A percentile compares a stretch with the other conserved stretches of the same genome.
Evolutionary conservation across 257 asterid genomes (phyloP).

Genomic region (Ophiorrhiza pumila): DNA sequence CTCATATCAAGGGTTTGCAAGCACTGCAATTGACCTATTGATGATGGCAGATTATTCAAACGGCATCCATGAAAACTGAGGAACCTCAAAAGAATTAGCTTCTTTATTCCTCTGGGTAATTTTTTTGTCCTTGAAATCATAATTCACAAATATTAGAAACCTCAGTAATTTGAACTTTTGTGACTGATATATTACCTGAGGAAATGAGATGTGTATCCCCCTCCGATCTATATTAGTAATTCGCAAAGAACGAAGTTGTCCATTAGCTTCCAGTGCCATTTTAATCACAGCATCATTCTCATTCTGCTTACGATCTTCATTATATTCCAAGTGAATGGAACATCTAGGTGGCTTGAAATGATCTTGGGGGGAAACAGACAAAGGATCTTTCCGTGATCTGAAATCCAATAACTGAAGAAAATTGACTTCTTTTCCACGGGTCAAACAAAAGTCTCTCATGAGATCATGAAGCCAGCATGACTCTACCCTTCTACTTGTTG

Average conservation of each 20-base stretch:
- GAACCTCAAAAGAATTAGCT: not conserved
- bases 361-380: not conserved
- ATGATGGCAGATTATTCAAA: not conserved
- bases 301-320: not conserved
- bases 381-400: not conserved
- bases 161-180: not conserved
- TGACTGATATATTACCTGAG: not conserved
- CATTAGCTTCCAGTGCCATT: not conserved
- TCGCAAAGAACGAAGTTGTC: not conserved
- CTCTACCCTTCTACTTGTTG: too few relatives aligned
- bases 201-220: not conserved
- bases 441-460: too few relatives aligned
- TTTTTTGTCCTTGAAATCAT: not conserved
- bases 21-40: not conserved
- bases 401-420: not conserved
- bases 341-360: not conserved
- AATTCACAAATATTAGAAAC: not conserved
- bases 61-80: not conserved
- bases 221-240: not conserved
- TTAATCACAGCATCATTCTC: not conserved
- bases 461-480: too few relatives aligned
- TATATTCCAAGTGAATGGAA: not conserved
- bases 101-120: not conserved
- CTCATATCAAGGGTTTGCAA: constrained; percentile 1
- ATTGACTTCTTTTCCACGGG: not conserved